phyloP scores from a whole-genome alignment of 2,329 filamentous ascomycete species.

The Leptographium wingfieldii region DNA sequence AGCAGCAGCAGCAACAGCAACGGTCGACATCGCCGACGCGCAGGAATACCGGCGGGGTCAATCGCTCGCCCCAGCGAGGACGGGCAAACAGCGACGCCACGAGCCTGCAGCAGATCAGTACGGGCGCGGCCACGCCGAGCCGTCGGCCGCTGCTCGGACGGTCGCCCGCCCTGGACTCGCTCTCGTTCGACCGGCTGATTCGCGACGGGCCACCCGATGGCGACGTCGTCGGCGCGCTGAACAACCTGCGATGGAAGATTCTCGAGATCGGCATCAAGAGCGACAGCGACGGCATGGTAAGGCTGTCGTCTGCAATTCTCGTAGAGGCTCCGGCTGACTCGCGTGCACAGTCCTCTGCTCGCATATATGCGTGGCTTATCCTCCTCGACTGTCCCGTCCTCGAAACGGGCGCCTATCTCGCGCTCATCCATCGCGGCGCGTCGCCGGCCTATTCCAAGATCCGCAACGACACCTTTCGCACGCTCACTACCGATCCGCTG shows the following conservation, averaged over 20 bases:
- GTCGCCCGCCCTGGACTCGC: constrained; percentile 37
- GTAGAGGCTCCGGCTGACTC: background rate
- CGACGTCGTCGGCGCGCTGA: constrained; percentile 52
- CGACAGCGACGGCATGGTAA: constrained; percentile 71
- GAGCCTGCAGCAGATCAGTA: constrained; percentile 24
- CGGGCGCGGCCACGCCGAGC: constrained; percentile 23
- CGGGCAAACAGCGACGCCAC: constrained; percentile 63
- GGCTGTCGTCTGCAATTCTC: constrained; percentile 9
- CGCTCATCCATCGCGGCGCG: constrained; percentile 80
- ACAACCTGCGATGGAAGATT: constrained; percentile 60
- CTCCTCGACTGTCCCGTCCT: constrained; percentile 79
- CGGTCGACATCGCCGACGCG: constrained; percentile 20
- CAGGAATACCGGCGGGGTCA: constrained; percentile 17
- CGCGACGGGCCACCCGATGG: constrained; percentile 67
- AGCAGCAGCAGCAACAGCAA: constrained; percentile 11
- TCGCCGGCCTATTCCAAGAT: constrained; percentile 96
- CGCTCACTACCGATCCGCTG: constrained; percentile 89
- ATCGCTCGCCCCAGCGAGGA: constrained; percentile 39
- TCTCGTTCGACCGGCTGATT: constrained; percentile 62
- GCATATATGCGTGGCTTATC: constrained; percentile 94
- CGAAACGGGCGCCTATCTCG: constrained; percentile 76
- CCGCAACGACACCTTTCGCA: constrained; percentile 95
- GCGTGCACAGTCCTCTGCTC: constrained; percentile 61
- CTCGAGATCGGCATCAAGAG: constrained; percentile 63
- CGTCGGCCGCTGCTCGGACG: constrained; percentile 31